Evolutionary conservation across 768 basidiomycete species (phyloP).

Genomic region (Termitomyces sp.): DNA sequence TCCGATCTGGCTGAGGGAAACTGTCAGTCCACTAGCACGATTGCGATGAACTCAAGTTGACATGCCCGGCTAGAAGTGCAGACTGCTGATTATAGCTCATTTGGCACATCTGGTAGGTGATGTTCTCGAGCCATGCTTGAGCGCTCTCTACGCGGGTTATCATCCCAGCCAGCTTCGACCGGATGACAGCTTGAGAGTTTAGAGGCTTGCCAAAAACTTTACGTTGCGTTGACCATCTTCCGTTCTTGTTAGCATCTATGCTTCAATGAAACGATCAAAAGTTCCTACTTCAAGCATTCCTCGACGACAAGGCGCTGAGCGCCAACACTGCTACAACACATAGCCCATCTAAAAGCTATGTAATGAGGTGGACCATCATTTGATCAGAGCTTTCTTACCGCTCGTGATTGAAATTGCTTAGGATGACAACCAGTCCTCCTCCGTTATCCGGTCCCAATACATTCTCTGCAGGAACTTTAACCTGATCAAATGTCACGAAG

Average conservation of each 20-base stretch:
- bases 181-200: constrained; percentile 66
- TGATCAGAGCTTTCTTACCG: constrained; percentile 39
- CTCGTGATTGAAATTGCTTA: constrained; percentile 87
- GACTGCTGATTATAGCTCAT: constrained; percentile 83
- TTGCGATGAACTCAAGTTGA: background rate
- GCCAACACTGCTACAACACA: constrained; percentile 53
- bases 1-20: constrained; percentile 56
- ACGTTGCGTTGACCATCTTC: constrained; percentile 72
- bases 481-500: constrained; percentile 27
- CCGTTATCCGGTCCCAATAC: constrained; percentile 47
- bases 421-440: constrained; percentile 43
- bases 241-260: background rate
- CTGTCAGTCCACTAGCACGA: background rate
- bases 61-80: constrained; percentile 67
- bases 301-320: constrained; percentile 64
- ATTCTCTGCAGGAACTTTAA: constrained; percentile 46
- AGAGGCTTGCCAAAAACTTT: constrained; percentile 78
- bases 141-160: constrained; percentile 76
- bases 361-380: background rate
- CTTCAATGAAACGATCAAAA: background rate
- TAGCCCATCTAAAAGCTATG: constrained; percentile 50
- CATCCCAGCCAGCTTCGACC: constrained; percentile 76
- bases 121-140: constrained; percentile 83
- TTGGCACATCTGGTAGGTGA: constrained; percentile 86
- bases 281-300: constrained; percentile 66